A percentile compares a stretch with the other conserved stretches of the same genome.
Evolutionary conservation across 2,329 filamentous ascomycete species (phyloP).

Genomic region (Achaetomium macrosporum): DNA sequence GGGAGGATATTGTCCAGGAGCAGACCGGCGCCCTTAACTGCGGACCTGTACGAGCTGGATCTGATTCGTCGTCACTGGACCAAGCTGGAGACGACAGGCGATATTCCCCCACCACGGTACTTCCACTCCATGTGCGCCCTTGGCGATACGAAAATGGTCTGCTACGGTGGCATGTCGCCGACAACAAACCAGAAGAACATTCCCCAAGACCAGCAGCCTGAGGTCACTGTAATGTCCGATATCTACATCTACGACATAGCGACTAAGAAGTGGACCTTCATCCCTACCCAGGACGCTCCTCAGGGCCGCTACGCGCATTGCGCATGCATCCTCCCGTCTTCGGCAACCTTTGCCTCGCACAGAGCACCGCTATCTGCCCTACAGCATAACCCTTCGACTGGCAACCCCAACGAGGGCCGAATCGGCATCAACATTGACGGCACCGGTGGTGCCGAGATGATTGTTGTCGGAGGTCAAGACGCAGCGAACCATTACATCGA

Average conservation of each 20-base stretch:
- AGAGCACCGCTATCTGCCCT: slow-evolving; percentile 80
- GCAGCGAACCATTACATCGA: slow-evolving; percentile 98
- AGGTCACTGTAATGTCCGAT: slow-evolving; percentile 96
- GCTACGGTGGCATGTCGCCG: slow-evolving; percentile 97
- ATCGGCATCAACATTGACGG: slow-evolving; percentile 88
- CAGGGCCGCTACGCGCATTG: slow-evolving; percentile 97
- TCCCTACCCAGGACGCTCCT: slow-evolving; percentile 73
- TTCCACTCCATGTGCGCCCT: slow-evolving; percentile 95
- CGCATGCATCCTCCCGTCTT: slow-evolving; percentile 83
- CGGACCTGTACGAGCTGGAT: slow-evolving; percentile 90
- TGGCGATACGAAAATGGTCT: slow-evolving; percentile 93
- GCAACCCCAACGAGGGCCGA: slow-evolving; percentile 79
- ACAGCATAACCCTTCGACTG: slow-evolving; percentile 77
- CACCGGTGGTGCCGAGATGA: slow-evolving; percentile 89
- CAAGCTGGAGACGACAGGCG: slow-evolving; percentile 76
- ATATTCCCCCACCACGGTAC: slow-evolving; percentile 85
- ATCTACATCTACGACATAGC: slow-evolving; percentile 91
- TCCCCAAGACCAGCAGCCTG: slow-evolving; percentile 63
- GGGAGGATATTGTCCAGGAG: slow-evolving; percentile 81
- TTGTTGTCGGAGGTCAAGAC: slow-evolving; percentile 93
- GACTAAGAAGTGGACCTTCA: slow-evolving; percentile 76
- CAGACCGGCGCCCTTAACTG: slow-evolving; percentile 72
- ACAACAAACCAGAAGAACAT: slow-evolving; percentile 46
- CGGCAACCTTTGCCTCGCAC: slow-evolving; percentile 77
- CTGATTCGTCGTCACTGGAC: slow-evolving; percentile 89